Conservation (phyloP, 2,329 filamentous ascomycete genomes). For the Botryotinia calthae region DNA sequence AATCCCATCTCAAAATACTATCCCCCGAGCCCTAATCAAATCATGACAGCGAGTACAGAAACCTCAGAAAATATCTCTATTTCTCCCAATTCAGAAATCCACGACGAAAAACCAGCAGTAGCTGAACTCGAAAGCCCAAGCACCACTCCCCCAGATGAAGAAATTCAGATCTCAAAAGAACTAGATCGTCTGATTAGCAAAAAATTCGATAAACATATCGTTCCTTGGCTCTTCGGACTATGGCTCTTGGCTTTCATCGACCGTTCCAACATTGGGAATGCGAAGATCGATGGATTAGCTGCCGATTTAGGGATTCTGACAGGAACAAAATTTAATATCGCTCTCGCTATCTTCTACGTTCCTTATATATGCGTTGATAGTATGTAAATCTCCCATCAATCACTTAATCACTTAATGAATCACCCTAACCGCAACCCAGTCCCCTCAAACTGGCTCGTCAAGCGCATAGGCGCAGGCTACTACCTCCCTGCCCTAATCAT, state of each 20-base stretch:
- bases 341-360: conserved; percentile 60
- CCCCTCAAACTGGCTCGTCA: conserved; percentile 44
- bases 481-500: conserved; percentile 44
- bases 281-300: conserved; percentile 61
- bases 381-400: neutral
- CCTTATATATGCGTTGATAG: conserved; percentile 59
- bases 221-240: conserved; percentile 18
- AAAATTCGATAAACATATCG: conserved; percentile 16
- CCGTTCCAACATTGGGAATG: conserved; percentile 44
- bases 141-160: neutral
- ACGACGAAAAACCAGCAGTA: neutral
- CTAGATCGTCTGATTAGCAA: conserved; percentile 13
- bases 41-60: neutral
- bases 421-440: conserved; percentile 47
- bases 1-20: too few relatives aligned
- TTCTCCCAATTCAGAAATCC: neutral
- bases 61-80: neutral
- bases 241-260: conserved; percentile 20
- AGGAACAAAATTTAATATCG: conserved; percentile 56
- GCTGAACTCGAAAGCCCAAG: neutral
- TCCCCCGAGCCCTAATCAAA: neutral
- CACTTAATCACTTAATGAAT: conserved; percentile 29
- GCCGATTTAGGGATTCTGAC: conserved; percentile 49
- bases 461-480: conserved; percentile 37
- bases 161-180: conserved; percentile 1